phyloP scores from a whole-genome alignment of 805 yeast genomes.

The Kazachstania bromeliacearum region DNA sequence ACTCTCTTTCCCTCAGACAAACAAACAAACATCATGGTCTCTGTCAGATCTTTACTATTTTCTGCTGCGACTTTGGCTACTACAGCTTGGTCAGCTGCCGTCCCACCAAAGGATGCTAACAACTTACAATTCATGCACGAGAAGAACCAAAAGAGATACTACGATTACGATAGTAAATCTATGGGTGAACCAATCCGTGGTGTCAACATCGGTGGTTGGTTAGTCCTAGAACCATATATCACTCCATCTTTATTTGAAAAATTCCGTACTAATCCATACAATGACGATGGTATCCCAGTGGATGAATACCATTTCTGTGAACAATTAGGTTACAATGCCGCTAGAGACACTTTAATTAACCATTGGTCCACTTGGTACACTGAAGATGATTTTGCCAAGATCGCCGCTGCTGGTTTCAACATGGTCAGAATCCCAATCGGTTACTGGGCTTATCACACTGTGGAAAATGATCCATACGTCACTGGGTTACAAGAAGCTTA shows the following conservation, averaged over 20 bases:
- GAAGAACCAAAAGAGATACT: constrained; percentile 16
- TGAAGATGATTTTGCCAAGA: constrained; percentile 57
- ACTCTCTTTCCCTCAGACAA: background rate
- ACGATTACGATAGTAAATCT: constrained; percentile 12
- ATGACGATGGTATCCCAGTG: constrained; percentile 46
- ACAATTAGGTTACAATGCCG: constrained; percentile 50
- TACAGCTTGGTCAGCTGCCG: constrained; percentile 6
- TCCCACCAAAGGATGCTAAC: constrained; percentile 12
- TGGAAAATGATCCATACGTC: constrained; percentile 72
- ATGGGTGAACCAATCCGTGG: constrained; percentile 33
- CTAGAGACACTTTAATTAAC: constrained; percentile 39
- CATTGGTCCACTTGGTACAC: constrained; percentile 83
- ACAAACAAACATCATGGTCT: constrained; percentile 1
- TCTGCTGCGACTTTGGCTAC: constrained; percentile 1
- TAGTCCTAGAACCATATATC: constrained; percentile 77
- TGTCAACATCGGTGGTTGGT: constrained; percentile 85
- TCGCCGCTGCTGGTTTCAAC: constrained; percentile 59
- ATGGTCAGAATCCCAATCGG: constrained; percentile 87
- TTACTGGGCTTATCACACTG: constrained; percentile 75
- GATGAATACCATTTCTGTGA: constrained; percentile 72
- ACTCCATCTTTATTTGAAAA: constrained; percentile 67
- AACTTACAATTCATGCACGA: constrained; percentile 14
- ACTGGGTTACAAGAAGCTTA: constrained; percentile 60
- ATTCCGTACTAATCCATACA: constrained; percentile 29
- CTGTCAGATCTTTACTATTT: background rate